Base-by-base conservation (phyloP, 1,284 basidiomycete species). In the Polyporus tsugae region DNA sequence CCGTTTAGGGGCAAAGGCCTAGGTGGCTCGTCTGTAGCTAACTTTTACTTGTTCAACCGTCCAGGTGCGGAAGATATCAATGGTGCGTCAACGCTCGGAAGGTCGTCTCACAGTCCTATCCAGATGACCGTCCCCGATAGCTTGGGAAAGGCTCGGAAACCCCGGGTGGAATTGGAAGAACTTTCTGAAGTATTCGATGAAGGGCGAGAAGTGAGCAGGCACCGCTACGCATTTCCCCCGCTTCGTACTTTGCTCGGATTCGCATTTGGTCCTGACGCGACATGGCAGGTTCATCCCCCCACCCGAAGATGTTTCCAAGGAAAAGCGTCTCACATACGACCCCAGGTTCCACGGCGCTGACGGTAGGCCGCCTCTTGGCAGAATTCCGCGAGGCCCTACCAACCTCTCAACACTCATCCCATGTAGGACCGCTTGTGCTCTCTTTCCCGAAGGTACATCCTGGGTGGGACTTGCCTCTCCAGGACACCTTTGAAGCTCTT, bases 131-230 rank as follows among this genome's bases (percentile, higher is more conserved):
- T 2, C 17, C 25, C 6, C 38, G 55, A 22, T 38, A 72, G 65
- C 70, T 11, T 66, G 58, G 49, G 73, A 74, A 63, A 59, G 69
- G 38, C 72, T 74, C 19, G 75, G 75, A 10, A 75, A 76, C 52
- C 64, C 69, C 5, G 74, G 75, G 3, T 76, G 74, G 75, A 73
- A 72, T 62, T 76, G 75, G 75, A 38, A 73, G 52, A 41, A 60
- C 7, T 68, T 68, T 42, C 44, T 68, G 59, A 67, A 67, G 35
- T 69, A 72, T 49, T 41, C 68, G 9, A 42, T 66, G 49, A 67
- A 67, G 66, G 36, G 49, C n/a, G 60, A 62, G 35, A 62, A 29
- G 60, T 62, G 6, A 25, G 60, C 41, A 7, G 4, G 29, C 6
- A 1, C n/a, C n/a, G 11, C 38, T 29, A 33, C 25, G 19, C 4